A percentile compares a stretch with the other conserved stretches of the same genome.
Evolutionary conservation across 2,329 filamentous ascomycete species (phyloP).

Genomic region (Hymenoscyphus infarciens): DNA sequence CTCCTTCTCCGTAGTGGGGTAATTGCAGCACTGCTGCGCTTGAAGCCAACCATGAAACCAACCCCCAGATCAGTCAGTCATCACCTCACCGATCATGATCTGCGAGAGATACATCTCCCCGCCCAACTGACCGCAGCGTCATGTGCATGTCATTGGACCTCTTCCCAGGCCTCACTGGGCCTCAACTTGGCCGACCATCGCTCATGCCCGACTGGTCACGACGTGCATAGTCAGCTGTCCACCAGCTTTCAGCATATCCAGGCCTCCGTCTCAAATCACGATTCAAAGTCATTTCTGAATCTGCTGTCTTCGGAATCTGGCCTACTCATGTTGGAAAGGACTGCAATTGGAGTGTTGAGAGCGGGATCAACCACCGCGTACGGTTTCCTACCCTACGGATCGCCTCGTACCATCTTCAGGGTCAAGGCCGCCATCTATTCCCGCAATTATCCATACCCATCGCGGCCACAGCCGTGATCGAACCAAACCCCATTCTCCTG

Average conservation of each 20-base stretch:
- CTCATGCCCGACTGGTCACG: constrained; percentile 17
- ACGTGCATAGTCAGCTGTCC: constrained; percentile 27
- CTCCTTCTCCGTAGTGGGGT: constrained; percentile 3
- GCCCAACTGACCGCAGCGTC: constrained; percentile 13
- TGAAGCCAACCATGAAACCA: neutral
- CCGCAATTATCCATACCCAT: constrained; percentile 4
- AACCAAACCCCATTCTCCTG: constrained; percentile 8
- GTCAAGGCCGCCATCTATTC: constrained; percentile 9
- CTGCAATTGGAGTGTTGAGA: neutral
- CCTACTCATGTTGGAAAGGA: neutral
- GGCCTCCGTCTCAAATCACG: constrained; percentile 14
- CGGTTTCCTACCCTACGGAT: constrained; percentile 19
- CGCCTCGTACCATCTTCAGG: constrained; percentile 21
- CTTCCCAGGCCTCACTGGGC: neutral
- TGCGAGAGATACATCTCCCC: neutral
- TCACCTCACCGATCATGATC: constrained; percentile 8
- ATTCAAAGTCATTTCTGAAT: constrained; percentile 3
- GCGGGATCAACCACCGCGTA: neutral
- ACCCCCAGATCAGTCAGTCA: constrained; percentile 4
- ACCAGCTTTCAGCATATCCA: constrained; percentile 31
- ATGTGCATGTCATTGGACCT: constrained; percentile 27
- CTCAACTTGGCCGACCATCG: constrained; percentile 11
- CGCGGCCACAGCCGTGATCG: constrained; percentile 11
- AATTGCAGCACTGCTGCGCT: constrained; percentile 1
- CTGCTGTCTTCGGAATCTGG: constrained; percentile 17